A percentile compares a stretch with the other conserved stretches of the same genome.
Conservation (phyloP, 2,329 filamentous ascomycete species). For the Lecanosticta acicola region DNA sequence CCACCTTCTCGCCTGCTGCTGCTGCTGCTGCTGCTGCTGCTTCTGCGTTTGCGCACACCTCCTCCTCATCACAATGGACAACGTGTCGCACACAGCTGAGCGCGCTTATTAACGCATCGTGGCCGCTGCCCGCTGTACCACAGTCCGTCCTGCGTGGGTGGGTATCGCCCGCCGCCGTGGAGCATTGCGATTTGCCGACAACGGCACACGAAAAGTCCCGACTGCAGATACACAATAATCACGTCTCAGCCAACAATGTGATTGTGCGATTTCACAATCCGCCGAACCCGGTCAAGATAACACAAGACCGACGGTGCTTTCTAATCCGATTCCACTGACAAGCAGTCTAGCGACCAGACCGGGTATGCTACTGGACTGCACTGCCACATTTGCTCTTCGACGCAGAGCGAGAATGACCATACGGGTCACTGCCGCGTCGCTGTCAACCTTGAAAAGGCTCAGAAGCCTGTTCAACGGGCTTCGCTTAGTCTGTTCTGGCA, state of each 20-base stretch:
- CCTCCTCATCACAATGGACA: background rate
- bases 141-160: background rate
- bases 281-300: background rate
- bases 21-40: background rate
- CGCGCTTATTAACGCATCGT: background rate
- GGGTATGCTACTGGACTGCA: too few relatives aligned
- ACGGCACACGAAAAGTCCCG: background rate
- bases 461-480: too few relatives aligned
- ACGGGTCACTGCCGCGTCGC: too few relatives aligned
- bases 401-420: too few relatives aligned
- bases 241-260: background rate
- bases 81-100: background rate
- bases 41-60: background rate
- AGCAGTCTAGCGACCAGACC: too few relatives aligned
- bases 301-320: too few relatives aligned
- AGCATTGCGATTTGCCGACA: background rate
- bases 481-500: too few relatives aligned
- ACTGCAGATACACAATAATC: background rate
- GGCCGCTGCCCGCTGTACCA: background rate
- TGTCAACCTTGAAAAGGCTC: too few relatives aligned
- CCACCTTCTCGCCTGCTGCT: background rate
- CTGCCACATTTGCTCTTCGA: too few relatives aligned
- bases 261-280: background rate
- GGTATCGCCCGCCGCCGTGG: background rate
- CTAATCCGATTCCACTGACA: too few relatives aligned